Evolutionary conservation across 2,329 filamentous ascomycete genomes (phyloP).

Genomic region (Trichoderma oligosporum): DNA sequence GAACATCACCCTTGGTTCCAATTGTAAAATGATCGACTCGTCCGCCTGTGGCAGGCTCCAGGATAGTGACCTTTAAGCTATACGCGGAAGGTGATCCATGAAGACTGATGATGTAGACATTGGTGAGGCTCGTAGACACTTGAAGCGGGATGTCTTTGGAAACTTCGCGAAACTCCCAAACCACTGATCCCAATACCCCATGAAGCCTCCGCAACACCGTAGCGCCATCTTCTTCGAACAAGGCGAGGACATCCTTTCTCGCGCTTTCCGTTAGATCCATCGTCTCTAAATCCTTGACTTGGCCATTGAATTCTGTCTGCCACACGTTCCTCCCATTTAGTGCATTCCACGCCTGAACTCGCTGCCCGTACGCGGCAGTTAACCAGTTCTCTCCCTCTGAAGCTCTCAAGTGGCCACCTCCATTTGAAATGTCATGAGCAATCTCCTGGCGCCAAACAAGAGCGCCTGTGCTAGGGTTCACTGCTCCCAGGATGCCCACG

Average conservation of each 20-base stretch:
- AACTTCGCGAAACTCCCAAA: conserved; percentile 73
- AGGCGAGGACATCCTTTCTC: conserved; percentile 67
- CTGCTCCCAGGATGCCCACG: conserved; percentile 74
- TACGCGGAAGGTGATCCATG: conserved; percentile 67
- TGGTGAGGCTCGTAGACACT: conserved; percentile 63
- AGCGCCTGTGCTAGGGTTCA: conserved; percentile 81
- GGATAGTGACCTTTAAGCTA: conserved; percentile 68
- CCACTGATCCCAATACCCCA: conserved; percentile 65
- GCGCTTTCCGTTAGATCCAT: conserved; percentile 63
- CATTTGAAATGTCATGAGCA: conserved; percentile 45
- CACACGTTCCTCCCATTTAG: conserved; percentile 75
- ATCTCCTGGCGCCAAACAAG: conserved; percentile 84
- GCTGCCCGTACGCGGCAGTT: conserved; percentile 65
- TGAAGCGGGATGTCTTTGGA: conserved; percentile 71
- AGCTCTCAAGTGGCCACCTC: conserved; percentile 59
- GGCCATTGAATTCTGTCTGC: conserved; percentile 59
- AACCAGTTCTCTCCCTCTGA: conserved; percentile 76
- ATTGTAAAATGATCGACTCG: conserved; percentile 68
- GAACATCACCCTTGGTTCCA: conserved; percentile 70
- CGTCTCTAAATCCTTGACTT: conserved; percentile 69
- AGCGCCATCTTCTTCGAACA: conserved; percentile 57
- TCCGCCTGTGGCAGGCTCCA: conserved; percentile 71
- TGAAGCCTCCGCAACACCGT: conserved; percentile 67
- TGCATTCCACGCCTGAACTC: conserved; percentile 79
- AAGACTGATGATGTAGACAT: conserved; percentile 74